phyloP scores from a whole-genome alignment of 495 filamentous ascomycete species.

The Penicillium diatomitis region DNA sequence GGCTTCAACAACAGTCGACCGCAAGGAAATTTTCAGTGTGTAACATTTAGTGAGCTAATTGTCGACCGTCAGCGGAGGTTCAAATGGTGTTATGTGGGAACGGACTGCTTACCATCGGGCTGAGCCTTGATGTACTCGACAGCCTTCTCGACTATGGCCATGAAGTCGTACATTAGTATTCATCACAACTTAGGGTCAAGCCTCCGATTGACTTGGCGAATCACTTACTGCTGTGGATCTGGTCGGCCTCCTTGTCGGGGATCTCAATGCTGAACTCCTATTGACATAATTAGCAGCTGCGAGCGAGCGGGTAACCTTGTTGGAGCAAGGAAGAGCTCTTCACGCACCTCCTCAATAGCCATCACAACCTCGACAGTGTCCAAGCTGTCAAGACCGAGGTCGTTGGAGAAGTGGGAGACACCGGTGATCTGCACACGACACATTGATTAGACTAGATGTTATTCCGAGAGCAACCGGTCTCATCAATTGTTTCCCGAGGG shows the following conservation, averaged over 20 bases:
- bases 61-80: slow-evolving; percentile 9
- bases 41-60: slow-evolving; percentile 35
- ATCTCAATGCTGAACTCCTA: slow-evolving; percentile 99
- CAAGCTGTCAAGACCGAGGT: slow-evolving; percentile 91
- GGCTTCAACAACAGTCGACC: slow-evolving; percentile 16
- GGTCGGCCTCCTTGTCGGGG: slow-evolving; percentile 96
- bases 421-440: slow-evolving; percentile 55
- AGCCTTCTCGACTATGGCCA: slow-evolving; percentile 74
- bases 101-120: slow-evolving; percentile 58
- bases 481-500: slow-evolving; percentile 3
- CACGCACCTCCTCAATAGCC: slow-evolving; percentile 95
- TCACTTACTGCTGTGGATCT: slow-evolving; percentile 89
- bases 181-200: neutral
- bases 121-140: slow-evolving; percentile 92
- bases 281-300: slow-evolving; percentile 18
- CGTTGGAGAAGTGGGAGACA: slow-evolving; percentile 84
- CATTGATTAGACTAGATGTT: slow-evolving; percentile 1
- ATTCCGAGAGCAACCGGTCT: neutral
- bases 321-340: slow-evolving; percentile 9
- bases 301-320: slow-evolving; percentile 1
- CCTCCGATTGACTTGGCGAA: neutral
- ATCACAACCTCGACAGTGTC: slow-evolving; percentile 99
- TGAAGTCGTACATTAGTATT: slow-evolving; percentile 8
- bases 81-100: neutral
- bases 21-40: slow-evolving; percentile 20